These are phyloP conservation scores for Claviceps sp. DNA, from an alignment of 2,329 filamentous ascomycete genomes.

Conservation along the genomic window DNA sequence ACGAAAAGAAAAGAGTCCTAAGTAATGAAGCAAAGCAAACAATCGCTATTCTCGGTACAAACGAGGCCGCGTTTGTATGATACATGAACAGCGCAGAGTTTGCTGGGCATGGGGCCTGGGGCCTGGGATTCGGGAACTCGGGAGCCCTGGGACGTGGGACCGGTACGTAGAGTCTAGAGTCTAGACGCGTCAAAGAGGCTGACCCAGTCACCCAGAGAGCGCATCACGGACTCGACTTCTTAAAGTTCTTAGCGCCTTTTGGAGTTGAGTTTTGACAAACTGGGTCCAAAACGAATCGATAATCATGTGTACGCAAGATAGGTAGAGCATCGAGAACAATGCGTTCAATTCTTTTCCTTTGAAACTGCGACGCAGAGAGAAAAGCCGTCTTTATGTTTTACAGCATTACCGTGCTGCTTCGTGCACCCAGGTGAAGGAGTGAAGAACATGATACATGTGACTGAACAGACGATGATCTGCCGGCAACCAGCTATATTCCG, in stretches of 20 bases:
- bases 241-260: background rate
- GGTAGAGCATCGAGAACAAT: background rate
- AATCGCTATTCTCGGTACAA: background rate
- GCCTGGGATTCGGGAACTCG: background rate
- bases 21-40: background rate
- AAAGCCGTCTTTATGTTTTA: too few species aligned
- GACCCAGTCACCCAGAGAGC: background rate
- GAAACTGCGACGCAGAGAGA: background rate
- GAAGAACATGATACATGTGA: too few species aligned
- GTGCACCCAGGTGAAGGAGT: too few species aligned
- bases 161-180: too few species aligned
- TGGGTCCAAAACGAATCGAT: background rate
- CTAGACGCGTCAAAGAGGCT: background rate
- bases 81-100: background rate
- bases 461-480: too few species aligned
- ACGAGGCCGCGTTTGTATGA: background rate
- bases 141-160: background rate
- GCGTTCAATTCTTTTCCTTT: background rate
- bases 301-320: background rate
- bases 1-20: background rate
- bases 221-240: background rate
- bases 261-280: background rate
- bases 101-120: background rate
- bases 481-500: too few species aligned
- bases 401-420: too few species aligned